Evolutionary conservation across 2,329 filamentous ascomycete species (phyloP), one percentile per base, ranked within the genome.

Genomic region (Teratosphaeria destructans): DNA sequence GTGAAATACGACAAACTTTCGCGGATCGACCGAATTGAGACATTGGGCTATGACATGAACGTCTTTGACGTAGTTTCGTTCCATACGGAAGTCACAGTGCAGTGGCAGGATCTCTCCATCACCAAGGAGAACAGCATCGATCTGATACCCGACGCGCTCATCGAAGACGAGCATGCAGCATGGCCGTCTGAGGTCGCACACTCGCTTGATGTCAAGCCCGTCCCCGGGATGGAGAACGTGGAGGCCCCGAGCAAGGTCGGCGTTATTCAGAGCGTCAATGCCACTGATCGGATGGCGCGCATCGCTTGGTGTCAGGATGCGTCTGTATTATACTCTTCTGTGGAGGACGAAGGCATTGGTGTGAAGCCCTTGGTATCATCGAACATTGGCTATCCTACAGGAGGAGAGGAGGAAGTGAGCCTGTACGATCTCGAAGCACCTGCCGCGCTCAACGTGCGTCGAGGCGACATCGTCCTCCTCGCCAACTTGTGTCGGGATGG

Each of bases 21-120:
- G 14, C 73, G 73, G 23, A 75, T 82, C 32, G 72, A 79, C 27
- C 70, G 76, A 10, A 75, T 75, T 3, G 73, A 79, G 26, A 78
- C 77, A 8, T 72, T 79, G 49, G 82, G 82, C 1, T 83, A 81
- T 66, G 82, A 86, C 63, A 69, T 85, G 63, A 85, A 85, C 61
- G 76, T 83, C 2, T 83, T 80, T 63, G 75, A 78, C 12, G 73
- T 85, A 57, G 72, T 78, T 56, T 74, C 74, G 35, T 79, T 78
- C 11, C 73, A 72, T 23, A 81, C 81, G 2, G 71, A 73, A n/a
- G 78, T 79, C 12, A 78, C 73, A 1, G 79, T 85, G 4, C 78
- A 79, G 61, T 86, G 83, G 83, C 82, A 85, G 65, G 81, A 85
- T 66, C 74, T 80, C 16, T 76, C 76, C 8, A 72, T 79, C 34